Base-by-base conservation (phyloP, 1,284 basidiomycete species). In the Ceratobasidium sp. region DNA sequence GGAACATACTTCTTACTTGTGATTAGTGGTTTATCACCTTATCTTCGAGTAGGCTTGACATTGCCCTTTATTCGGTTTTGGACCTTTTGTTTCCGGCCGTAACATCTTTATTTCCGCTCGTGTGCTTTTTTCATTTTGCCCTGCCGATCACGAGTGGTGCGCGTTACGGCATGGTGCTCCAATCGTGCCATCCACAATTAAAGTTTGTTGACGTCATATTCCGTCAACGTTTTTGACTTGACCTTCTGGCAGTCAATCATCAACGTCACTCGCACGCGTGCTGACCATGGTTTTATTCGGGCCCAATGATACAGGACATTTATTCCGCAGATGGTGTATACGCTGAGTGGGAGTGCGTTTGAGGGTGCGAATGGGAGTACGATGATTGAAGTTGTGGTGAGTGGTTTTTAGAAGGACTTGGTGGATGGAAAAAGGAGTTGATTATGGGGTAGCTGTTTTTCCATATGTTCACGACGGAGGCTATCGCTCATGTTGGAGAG, bases 351-450 rank as follows among this genome's bases (percentile, higher is more conserved):
- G 0, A 96, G 94, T 80, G 94, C 93, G 54, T 99, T 99, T 84
- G 89, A 89, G 13, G 93, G 94, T 64, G 95, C 93, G 0, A 99
- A 98, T 85, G 96, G 96, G 10, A 97, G 94, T 75, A 98, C 99
- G 96, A 98, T 98, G 96, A 99, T 99, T 80, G 97, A 99, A 84
- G 95, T 96, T 13, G 95, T 98, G 80, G 93, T 94, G 84, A 77
- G 92, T 90, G 3, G n/a, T n/a, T n/a, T n/a, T n/a, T n/a, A n/a
- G n/a, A n/a, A n/a, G n/a, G n/a, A n/a, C n/a, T n/a, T n/a, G n/a
- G n/a, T n/a, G n/a, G n/a, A n/a, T n/a, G n/a, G n/a, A n/a, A n/a
- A n/a, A n/a, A n/a, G n/a, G n/a, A n/a, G n/a, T n/a, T n/a, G 48
- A 12, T 26, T 70, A 10, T 38, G 12, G 28, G 38, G 46, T 1